These are phyloP conservation scores for Suillus fuscotomentosus DNA, from an alignment of 768 basidiomycete species.

Conservation along the genomic window DNA sequence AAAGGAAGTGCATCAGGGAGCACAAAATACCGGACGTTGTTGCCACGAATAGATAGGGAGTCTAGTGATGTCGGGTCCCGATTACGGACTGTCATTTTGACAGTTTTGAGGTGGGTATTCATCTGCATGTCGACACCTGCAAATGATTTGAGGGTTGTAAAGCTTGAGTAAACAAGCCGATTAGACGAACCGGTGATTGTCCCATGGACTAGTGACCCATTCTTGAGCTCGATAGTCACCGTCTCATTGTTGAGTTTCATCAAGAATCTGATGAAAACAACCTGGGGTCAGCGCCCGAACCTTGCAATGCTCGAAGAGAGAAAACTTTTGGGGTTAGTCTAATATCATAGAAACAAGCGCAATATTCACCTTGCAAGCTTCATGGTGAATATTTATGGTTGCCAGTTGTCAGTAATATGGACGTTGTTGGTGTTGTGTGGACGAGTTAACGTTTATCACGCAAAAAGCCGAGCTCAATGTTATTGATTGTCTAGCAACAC, in stretches of 20 bases:
- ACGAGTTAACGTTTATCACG: background rate
- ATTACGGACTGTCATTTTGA: conserved; percentile 93
- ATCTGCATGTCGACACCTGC: conserved; percentile 98
- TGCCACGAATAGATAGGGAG: conserved; percentile 90
- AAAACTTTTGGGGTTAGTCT: background rate
- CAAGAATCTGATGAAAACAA: conserved; percentile 65
- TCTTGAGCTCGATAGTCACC: conserved; percentile 97
- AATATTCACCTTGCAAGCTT: conserved; percentile 77
- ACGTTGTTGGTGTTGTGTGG: background rate
- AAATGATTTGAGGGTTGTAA: conserved; percentile 9
- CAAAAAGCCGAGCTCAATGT: background rate
- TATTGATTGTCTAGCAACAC: background rate
- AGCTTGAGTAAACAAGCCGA: background rate
- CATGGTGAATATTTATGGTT: conserved; percentile 43
- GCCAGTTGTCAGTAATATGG: background rate
- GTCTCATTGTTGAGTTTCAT: conserved; percentile 99
- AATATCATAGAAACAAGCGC: conserved; percentile 2
- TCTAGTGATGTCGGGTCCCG: conserved; percentile 87
- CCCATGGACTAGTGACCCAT: conserved; percentile 93
- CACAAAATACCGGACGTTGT: conserved; percentile 95
- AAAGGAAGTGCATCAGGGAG: conserved; percentile 97
- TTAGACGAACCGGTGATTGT: conserved; percentile 85
- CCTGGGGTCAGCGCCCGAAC: conserved; percentile 15
- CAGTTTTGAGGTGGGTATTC: conserved; percentile 98
- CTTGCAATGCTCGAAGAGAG: conserved; percentile 8